These are phyloP conservation scores for Lactifluus volemus DNA, from an alignment of 768 basidiomycete species.

Conservation along the genomic window DNA sequence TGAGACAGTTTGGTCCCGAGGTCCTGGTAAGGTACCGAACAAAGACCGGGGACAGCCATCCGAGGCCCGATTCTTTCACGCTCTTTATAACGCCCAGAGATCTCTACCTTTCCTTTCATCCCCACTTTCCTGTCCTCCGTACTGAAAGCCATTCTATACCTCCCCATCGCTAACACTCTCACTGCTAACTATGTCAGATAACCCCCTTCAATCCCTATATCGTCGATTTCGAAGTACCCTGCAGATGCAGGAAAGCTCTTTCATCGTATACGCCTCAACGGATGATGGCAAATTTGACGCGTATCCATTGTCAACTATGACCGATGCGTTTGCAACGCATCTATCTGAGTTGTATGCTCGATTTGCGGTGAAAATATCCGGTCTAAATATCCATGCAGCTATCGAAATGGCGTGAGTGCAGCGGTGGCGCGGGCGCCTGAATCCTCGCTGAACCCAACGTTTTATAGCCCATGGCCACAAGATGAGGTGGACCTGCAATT, in stretches of 20 bases:
- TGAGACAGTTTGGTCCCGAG: neutral
- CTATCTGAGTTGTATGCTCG: neutral
- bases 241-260: neutral
- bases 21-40: slow-evolving; percentile 7
- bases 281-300: neutral
- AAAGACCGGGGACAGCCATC: slow-evolving; percentile 12
- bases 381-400: fast-evolving
- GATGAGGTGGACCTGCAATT: neutral
- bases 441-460: neutral
- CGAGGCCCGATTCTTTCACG: neutral
- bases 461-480: neutral
- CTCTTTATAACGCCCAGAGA: slow-evolving; percentile 3
- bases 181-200: neutral
- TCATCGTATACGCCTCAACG: neutral
- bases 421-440: no score
- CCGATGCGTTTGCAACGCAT: fast-evolving
- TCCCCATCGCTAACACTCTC: neutral
- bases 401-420: slow-evolving; percentile 2
- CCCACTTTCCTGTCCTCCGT: neutral
- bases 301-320: neutral
- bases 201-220: neutral
- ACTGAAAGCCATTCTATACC: neutral
- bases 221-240: neutral
- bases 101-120: neutral
- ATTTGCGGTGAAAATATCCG: neutral